Evolutionary conservation across 148 eudicot species (phyloP).

Genomic region (Tetragonia tetragonoides): DNA sequence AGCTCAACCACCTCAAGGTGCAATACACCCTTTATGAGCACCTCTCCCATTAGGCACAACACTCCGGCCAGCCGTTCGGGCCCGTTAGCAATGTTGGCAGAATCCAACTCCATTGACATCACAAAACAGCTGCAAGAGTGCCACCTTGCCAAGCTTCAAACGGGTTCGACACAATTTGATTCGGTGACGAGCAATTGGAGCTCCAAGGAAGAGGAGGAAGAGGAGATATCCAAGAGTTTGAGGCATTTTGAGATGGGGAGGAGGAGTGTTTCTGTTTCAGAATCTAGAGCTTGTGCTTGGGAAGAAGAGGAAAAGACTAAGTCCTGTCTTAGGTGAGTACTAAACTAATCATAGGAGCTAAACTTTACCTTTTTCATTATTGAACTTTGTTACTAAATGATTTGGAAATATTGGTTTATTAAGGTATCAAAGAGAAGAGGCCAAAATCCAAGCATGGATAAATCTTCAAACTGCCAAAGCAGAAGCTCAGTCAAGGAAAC

Average conservation of each 20-base stretch:
- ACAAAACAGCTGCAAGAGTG: slow-evolving; percentile 49
- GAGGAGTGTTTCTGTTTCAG: slow-evolving; percentile 63
- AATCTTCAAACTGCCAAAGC: slow-evolving; percentile 92
- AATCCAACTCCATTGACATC: slow-evolving; percentile 38
- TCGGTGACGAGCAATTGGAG: slow-evolving; percentile 66
- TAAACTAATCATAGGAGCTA: background rate
- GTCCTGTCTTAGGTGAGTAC: slow-evolving; percentile 59
- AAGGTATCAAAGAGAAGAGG: slow-evolving; percentile 93
- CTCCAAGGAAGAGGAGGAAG: slow-evolving; percentile 88
- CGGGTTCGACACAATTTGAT: slow-evolving; percentile 47
- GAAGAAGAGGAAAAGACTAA: slow-evolving; percentile 78
- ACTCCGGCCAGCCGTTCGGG: slow-evolving; percentile 77
- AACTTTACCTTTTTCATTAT: background rate
- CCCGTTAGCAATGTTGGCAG: slow-evolving; percentile 37
- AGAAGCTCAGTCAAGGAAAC: slow-evolving; percentile 91
- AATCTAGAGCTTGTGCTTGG: slow-evolving; percentile 57
- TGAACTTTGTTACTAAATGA: background rate
- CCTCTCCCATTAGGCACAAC: slow-evolving; percentile 74
- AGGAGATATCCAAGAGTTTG: slow-evolving; percentile 87
- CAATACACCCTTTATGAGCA: slow-evolving; percentile 64
- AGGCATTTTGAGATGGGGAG: slow-evolving; percentile 75
- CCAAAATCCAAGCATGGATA: slow-evolving; percentile 91
- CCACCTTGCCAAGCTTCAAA: slow-evolving; percentile 64
- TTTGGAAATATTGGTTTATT: slow-evolving; percentile 9
- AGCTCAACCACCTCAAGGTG: slow-evolving; percentile 85